Conservation (phyloP, 1,284 basidiomycete species). For the Sphaerobolus stellatus region DNA sequence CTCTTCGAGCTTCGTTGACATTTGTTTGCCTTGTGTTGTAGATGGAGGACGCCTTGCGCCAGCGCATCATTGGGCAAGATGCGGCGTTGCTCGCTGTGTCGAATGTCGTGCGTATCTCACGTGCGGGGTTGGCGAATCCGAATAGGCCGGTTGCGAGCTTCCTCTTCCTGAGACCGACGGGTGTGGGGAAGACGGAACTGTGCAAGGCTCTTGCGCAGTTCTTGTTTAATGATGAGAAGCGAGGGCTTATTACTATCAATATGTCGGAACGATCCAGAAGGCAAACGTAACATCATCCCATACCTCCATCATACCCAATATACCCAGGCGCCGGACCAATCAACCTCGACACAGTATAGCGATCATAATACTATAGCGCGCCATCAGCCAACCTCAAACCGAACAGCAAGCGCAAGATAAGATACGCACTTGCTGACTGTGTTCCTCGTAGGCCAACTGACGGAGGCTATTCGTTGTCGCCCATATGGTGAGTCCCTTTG, state of each 20-base stretch:
- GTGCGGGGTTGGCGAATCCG: constrained; percentile 85
- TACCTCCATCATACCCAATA: constrained; percentile 93
- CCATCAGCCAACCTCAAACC: too few species aligned
- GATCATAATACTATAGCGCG: constrained; percentile 87
- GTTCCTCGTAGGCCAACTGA: constrained; percentile 80
- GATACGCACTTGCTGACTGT: too few species aligned
- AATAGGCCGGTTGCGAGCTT: constrained; percentile 89
- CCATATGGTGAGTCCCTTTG: constrained; percentile 58
- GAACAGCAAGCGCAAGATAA: too few species aligned
- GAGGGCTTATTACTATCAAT: constrained; percentile 87
- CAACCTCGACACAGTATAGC: constrained; percentile 86
- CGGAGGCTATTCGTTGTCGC: constrained; percentile 81
- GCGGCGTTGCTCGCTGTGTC: constrained; percentile 78
- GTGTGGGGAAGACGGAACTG: constrained; percentile 87
- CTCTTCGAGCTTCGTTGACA: neutral
- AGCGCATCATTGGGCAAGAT: constrained; percentile 87
- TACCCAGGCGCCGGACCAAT: constrained; percentile 93
- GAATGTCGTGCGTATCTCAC: constrained; percentile 87
- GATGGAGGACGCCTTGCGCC: constrained; percentile 81
- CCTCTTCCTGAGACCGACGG: constrained; percentile 88
- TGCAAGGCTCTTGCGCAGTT: constrained; percentile 85
- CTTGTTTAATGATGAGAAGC: constrained; percentile 84
- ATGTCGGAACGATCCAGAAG: constrained; percentile 79
- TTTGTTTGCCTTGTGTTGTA: constrained; percentile 32
- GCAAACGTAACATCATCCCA: too few species aligned